Conservation (phyloP, 371 early-diverging fungal species). For the Zopfochytrium polystomum region DNA sequence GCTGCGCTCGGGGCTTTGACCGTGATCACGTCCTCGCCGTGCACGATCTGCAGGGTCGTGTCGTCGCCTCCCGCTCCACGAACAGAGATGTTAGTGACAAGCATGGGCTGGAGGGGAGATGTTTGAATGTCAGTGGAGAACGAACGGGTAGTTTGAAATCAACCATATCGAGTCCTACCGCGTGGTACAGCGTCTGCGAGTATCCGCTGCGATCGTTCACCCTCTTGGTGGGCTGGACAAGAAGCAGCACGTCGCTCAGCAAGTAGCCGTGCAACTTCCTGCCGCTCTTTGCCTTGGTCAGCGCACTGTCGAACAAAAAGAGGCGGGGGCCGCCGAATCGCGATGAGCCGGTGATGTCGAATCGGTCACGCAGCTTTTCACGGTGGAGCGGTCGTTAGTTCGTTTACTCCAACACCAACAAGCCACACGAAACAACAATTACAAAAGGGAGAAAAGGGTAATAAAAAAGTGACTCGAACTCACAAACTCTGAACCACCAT, state of each 20-base stretch:
- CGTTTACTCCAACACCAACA: constrained; percentile 30
- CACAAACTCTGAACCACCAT: constrained; percentile 10
- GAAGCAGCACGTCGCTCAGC: constrained; percentile 82
- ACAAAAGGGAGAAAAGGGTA: neutral
- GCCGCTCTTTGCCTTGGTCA: constrained; percentile 80
- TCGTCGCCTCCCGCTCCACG: constrained; percentile 46
- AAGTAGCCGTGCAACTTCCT: constrained; percentile 78
- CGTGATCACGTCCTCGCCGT: constrained; percentile 54
- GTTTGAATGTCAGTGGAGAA: neutral
- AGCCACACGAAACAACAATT: neutral
- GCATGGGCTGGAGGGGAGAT: constrained; percentile 29
- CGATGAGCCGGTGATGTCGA: constrained; percentile 62
- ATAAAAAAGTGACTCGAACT: neutral
- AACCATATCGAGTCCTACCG: constrained; percentile 41
- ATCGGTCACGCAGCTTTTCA: too few relatives aligned
- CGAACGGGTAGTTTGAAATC: neutral
- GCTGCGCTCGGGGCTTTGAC: constrained; percentile 53
- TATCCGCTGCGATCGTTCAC: constrained; percentile 40
- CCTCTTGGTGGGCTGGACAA: constrained; percentile 49
- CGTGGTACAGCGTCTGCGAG: constrained; percentile 56
- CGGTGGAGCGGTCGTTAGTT: too few relatives aligned
- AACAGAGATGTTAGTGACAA: constrained; percentile 30
- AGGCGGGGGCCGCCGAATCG: constrained; percentile 62
- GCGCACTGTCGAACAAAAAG: constrained; percentile 76
- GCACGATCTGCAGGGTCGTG: constrained; percentile 59